Percentiles rank a stretch among this genome's conserved stretches.
These are phyloP conservation scores for Triadica sebifera DNA, from an alignment of 345 rosid species.

Conservation along the genomic window DNA sequence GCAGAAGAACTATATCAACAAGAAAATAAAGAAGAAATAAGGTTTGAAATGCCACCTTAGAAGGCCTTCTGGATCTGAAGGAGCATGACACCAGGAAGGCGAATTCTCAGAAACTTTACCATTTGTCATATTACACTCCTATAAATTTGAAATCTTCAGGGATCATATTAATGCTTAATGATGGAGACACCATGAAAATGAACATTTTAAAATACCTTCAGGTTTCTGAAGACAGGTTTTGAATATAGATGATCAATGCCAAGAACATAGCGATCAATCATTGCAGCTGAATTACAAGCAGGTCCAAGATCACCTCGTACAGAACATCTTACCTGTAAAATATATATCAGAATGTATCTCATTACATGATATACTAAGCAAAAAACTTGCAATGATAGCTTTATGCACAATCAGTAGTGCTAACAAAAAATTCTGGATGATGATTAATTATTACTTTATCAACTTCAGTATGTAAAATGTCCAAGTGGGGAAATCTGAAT, in stretches of 20 bases:
- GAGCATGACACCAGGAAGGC: constrained; percentile 52
- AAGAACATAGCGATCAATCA: constrained; percentile 45
- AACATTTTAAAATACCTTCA: constrained; percentile 28
- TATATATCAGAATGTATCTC: neutral
- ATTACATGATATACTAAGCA: too few species aligned
- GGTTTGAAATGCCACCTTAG: constrained; percentile 30
- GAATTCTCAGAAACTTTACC: constrained; percentile 35
- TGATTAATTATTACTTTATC: neutral
- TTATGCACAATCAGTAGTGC: neutral
- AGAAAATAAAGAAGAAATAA: constrained; percentile 10
- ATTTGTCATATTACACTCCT: constrained; percentile 40
- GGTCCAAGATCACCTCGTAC: constrained; percentile 46
- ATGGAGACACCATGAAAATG: neutral
- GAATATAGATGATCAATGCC: constrained; percentile 40
- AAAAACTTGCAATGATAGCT: neutral
- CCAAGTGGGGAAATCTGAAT: neutral
- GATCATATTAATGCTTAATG: neutral
- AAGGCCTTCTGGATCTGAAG: constrained; percentile 52
- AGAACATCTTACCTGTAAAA: constrained; percentile 43
- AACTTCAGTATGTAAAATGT: neutral
- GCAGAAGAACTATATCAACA: neutral
- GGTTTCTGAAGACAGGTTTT: constrained; percentile 45
- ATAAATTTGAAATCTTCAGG: neutral
- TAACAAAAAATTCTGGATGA: neutral
- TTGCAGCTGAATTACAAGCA: constrained; percentile 49